Base-by-base conservation (phyloP, 371 early-diverging fungal species). In the Mycotypha africana region DNA sequence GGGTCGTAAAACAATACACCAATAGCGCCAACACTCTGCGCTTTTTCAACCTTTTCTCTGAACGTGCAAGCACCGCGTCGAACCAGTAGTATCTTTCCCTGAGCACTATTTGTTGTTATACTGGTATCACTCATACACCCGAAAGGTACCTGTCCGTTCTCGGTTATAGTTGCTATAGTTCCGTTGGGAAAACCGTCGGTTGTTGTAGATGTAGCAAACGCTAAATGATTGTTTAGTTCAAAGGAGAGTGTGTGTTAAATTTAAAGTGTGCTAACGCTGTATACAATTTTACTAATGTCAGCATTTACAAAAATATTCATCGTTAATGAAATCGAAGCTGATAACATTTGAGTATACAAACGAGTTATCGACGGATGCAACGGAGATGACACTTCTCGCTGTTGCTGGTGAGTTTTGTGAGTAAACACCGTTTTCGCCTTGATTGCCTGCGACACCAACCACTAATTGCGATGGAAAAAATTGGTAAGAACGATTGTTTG, bases 281-380 rank as follows among this genome's bases (percentile, higher is more conserved):
- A 12, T 12, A 8, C 12, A 28, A 28, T 28, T 8, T 12, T 12
- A 28, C 8, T 28, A 28, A 12, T n/a, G n/a, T n/a, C n/a, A n/a
- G n/a, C n/a, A n/a, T n/a, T n/a, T n/a, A n/a, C n/a, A n/a, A n/a
- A n/a, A n/a, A n/a, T n/a, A n/a, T n/a, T n/a, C n/a, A n/a, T n/a
- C n/a, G n/a, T n/a, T n/a, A n/a, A n/a, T n/a, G n/a, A n/a, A n/a
- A n/a, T n/a, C n/a, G n/a, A n/a, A n/a, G n/a, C n/a, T n/a, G n/a
- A n/a, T n/a, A n/a, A n/a, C n/a, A n/a, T n/a, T n/a, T n/a, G n/a
- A n/a, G n/a, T n/a, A n/a, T n/a, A n/a, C n/a, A n/a, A n/a, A n/a
- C n/a, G n/a, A n/a, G n/a, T 74, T 81, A 36, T 86, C 85, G 20
- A 84, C 51, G 1, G 87, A 83, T 4, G 79, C 88, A 5, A 81